Conservation (phyloP, 495 filamentous ascomycete species). For the Penicillium diatomitis region DNA sequence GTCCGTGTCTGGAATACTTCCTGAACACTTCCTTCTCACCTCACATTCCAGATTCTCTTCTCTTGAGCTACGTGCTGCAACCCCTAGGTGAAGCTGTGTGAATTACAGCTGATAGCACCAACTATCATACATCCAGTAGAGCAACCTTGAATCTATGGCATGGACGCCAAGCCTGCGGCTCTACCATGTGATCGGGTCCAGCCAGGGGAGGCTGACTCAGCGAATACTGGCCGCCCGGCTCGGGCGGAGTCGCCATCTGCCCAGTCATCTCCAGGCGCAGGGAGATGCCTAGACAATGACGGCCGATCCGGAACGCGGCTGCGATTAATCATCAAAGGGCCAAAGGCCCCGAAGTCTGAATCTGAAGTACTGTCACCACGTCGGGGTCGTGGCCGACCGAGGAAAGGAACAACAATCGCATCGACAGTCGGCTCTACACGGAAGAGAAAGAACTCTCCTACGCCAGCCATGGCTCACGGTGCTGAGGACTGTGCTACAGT, state of each 20-base stretch:
- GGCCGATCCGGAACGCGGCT: not conserved
- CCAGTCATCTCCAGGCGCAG: too few species aligned
- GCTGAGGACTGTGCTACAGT: conserved; percentile 77
- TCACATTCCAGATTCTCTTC: too few species aligned
- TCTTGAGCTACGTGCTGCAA: too few species aligned
- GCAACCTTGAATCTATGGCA: not conserved
- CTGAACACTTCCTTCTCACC: too few species aligned
- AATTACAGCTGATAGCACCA: too few species aligned
- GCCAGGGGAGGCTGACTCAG: not conserved
- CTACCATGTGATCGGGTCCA: not conserved
- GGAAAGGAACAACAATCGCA: not conserved
- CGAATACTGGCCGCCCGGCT: not conserved
- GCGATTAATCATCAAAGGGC: not conserved
- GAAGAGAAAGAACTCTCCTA: not conserved
- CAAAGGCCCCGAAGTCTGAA: not conserved
- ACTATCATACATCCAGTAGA: too few species aligned
- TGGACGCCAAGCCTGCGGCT: not conserved
- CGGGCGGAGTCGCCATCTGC: not conserved
- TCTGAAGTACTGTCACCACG: not conserved
- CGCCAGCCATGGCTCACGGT: conserved; percentile 27
- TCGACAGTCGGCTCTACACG: too few species aligned
- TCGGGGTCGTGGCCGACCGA: not conserved
- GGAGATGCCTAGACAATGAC: too few species aligned
- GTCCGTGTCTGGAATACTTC: too few species aligned
- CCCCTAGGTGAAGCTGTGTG: too few species aligned